These are phyloP conservation scores for Lactarius pseudohatsudake DNA, from an alignment of 768 basidiomycete species.

Conservation along the genomic window DNA sequence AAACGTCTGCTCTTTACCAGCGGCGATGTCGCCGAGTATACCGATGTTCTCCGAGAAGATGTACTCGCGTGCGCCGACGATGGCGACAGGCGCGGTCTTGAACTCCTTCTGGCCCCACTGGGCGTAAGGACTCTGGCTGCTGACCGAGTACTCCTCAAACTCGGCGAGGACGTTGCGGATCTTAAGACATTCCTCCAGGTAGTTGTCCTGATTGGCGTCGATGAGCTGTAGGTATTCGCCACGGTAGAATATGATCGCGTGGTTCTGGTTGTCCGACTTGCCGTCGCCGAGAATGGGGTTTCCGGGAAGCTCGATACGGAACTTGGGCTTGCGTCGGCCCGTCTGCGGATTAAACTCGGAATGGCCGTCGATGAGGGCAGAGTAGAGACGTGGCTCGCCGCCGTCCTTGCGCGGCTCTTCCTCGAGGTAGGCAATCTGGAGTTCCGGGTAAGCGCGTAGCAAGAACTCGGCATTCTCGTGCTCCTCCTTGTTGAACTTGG, in stretches of 20 bases:
- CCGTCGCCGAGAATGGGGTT: conserved; percentile 99
- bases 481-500: conserved; percentile 99
- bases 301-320: conserved; percentile 96
- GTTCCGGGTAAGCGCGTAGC: conserved; percentile 94
- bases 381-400: conserved; percentile 93
- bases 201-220: conserved; percentile 99
- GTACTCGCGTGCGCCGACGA: conserved; percentile 98
- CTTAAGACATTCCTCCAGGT: conserved; percentile 98
- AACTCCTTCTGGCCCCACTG: conserved; percentile 89
- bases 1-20: conserved; percentile 99
- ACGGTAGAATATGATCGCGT: conserved; percentile 98
- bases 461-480: conserved; percentile 99
- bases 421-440: conserved; percentile 98
- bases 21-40: conserved; percentile 96
- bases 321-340: conserved; percentile 90
- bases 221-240: conserved; percentile 99
- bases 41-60: conserved; percentile 99
- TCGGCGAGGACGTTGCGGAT: conserved; percentile 97
- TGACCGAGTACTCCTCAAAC: conserved; percentile 89
- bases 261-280: conserved; percentile 99
- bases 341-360: conserved; percentile 91
- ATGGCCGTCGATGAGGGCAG: conserved; percentile 95
- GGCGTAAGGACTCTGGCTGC: conserved; percentile 88
- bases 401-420: conserved; percentile 96
- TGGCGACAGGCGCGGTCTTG: conserved; percentile 86